Percentiles rank a stretch among this genome's conserved stretches.
phyloP scores from a whole-genome alignment of 768 basidiomycete species.

The Trametes cingulata region DNA sequence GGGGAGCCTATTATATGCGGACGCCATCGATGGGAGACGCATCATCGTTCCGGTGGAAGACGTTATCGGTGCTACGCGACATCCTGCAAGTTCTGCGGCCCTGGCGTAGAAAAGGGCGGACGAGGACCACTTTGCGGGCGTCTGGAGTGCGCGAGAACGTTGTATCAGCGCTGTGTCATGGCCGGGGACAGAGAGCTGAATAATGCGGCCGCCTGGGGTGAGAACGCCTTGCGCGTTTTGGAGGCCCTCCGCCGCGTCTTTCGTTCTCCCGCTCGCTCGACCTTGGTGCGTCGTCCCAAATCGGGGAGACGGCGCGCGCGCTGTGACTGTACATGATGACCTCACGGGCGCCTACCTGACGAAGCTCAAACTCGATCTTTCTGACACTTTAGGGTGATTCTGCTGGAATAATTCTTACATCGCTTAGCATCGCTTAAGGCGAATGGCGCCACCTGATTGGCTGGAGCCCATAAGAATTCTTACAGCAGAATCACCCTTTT shows the following conservation, averaged over 20 bases:
- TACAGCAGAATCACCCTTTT: too few relatives aligned
- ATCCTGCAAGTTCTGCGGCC: neutral
- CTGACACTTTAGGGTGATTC: neutral
- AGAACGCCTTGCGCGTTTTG: neutral
- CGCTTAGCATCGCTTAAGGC: too few relatives aligned
- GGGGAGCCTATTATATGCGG: neutral
- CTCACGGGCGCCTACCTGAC: neutral
- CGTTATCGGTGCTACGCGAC: neutral
- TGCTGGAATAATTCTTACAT: too few relatives aligned
- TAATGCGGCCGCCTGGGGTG: neutral
- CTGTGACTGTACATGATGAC: neutral
- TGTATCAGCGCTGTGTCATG: neutral
- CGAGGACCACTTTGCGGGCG: neutral
- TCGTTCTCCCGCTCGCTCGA: neutral
- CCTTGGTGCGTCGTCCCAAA: neutral
- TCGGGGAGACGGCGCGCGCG: neutral
- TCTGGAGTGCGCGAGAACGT: conserved; percentile 2
- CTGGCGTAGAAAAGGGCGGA: neutral
- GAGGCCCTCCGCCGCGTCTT: neutral
- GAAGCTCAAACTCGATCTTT: neutral
- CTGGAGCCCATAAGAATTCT: too few relatives aligned
- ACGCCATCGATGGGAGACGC: conserved; percentile 6
- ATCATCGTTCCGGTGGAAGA: neutral
- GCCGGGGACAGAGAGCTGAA: neutral
- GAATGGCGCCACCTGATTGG: too few relatives aligned